Base-by-base conservation (phyloP, 2,329 filamentous ascomycete species). In the Aspergillus uvarum region DNA sequence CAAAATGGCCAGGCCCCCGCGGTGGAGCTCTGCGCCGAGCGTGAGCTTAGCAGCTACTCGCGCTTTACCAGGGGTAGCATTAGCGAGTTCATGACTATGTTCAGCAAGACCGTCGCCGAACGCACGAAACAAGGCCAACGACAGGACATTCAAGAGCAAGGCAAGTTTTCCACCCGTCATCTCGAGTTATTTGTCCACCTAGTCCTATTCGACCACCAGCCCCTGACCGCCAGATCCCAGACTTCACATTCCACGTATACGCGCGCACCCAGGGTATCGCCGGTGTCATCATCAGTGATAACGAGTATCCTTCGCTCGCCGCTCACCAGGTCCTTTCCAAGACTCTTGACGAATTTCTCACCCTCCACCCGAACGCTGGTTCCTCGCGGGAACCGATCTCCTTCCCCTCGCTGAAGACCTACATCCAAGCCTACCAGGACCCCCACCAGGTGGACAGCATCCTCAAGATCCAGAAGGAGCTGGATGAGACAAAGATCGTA, bases 401-500 rank as follows among this genome's bases (percentile, higher is more conserved):
- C 81, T 21, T 89, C 92, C 74, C 89, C 90, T 48, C 85, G 73
- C 83, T 98, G 58, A 88, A 91, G 75, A 89, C 92, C 47, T 96
- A 96, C 77, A 83, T 90, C 54, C 73, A 77, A 47, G 87, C 89
- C 67, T 96, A 92, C 80, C 91, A 96, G 80, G 90, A 97, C 76
- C 92, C 94, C 12, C 83, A 88, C 72, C 85, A 96, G 79, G 93
- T 92, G 67, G 92, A 96, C 80, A 94, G 89, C 78, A 96, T 98
- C 74, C 86, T 92, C 82, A 93, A 92, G 83, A 97, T 99, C 70
- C 94, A 98, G 78, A 90, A 92, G 80, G 92, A 99, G 81, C 83
- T 99, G 63, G 93, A 98, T 73, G 93, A 97, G 83, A 98, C 94
- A 62, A 98, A 97, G 85, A 93, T 96, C 73, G 89, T 96, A 61